A percentile compares a stretch with the other conserved stretches of the same genome.
phyloP scores from a whole-genome alignment of 1,284 basidiomycete species.

The Ustilago lituana region DNA sequence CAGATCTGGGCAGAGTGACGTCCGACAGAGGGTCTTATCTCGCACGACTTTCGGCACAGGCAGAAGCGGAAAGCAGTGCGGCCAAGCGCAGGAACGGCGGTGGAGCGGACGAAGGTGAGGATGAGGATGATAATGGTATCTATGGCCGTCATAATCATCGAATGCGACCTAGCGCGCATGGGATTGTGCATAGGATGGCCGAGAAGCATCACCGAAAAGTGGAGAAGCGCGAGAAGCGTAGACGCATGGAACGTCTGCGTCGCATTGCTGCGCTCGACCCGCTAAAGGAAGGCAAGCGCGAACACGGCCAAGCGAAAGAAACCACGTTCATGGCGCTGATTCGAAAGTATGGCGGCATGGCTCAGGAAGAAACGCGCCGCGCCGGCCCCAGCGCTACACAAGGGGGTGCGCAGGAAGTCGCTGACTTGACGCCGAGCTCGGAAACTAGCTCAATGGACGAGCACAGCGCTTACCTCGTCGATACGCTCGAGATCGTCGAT shows the following conservation, averaged over 20 bases:
- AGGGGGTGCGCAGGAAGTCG: neutral
- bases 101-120: neutral
- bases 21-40: conserved; percentile 33
- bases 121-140: conserved; percentile 20
- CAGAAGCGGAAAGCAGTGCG: conserved; percentile 8
- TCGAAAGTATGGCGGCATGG: conserved; percentile 34
- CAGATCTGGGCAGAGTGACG: conserved; percentile 20
- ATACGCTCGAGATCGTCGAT: conserved; percentile 76
- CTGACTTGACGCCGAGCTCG: neutral
- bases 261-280: conserved; percentile 44
- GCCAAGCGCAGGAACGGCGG: neutral
- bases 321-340: conserved; percentile 44
- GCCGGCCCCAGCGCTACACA: neutral
- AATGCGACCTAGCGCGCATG: conserved; percentile 4
- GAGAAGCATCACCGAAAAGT: conserved; percentile 30
- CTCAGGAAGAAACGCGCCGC: conserved; percentile 6
- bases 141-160: conserved; percentile 1
- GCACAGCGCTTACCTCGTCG: conserved; percentile 40
- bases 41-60: conserved; percentile 24
- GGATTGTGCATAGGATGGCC: conserved; percentile 27
- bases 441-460: conserved; percentile 24
- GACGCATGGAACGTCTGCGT: conserved; percentile 25
- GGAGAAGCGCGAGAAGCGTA: conserved; percentile 21
- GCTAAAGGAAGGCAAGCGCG: conserved; percentile 23
- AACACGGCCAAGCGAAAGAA: conserved; percentile 33